These are phyloP conservation scores for Hippophae gyantsensis DNA, from an alignment of 306 rosid genomes.

Conservation along the genomic window DNA sequence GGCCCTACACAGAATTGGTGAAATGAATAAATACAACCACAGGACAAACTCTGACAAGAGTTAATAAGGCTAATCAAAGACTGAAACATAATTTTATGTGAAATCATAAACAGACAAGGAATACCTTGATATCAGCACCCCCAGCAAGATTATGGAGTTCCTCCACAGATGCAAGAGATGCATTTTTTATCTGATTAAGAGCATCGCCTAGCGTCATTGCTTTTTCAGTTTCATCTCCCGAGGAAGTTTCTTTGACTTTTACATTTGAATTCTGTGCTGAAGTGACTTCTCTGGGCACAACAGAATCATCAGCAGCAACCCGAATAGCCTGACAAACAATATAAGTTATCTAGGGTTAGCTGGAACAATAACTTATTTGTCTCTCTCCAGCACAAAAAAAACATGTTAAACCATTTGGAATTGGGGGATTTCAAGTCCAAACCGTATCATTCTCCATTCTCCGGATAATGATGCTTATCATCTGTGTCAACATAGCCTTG, in stretches of 20 bases:
- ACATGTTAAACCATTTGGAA: constrained; percentile 9
- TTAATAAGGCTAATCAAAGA: constrained; percentile 1
- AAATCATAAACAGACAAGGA: constrained; percentile 8
- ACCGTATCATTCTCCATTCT: constrained; percentile 96
- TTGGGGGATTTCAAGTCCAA: constrained; percentile 19
- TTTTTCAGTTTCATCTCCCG: constrained; percentile 51
- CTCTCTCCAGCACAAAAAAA: constrained; percentile 6
- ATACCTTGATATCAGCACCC: constrained; percentile 96
- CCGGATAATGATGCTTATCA: constrained; percentile 82
- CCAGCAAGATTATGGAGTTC: constrained; percentile 96
- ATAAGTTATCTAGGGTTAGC: constrained; percentile 5
- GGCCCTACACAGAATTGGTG: constrained; percentile 51
- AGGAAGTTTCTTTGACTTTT: constrained; percentile 44
- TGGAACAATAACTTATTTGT: neutral
- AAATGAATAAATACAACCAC: neutral
- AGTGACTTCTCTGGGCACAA: constrained; percentile 39
- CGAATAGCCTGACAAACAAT: constrained; percentile 31
- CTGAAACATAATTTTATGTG: neutral
- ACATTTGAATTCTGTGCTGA: constrained; percentile 39
- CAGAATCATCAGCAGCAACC: constrained; percentile 52
- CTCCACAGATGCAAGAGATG: constrained; percentile 76
- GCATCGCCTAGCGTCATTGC: constrained; percentile 81
- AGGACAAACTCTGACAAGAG: neutral
- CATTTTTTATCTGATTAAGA: constrained; percentile 62
- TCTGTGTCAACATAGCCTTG: constrained; percentile 99